phyloP scores from a whole-genome alignment of 208 protist genomes.

The Phytomonas francai region DNA sequence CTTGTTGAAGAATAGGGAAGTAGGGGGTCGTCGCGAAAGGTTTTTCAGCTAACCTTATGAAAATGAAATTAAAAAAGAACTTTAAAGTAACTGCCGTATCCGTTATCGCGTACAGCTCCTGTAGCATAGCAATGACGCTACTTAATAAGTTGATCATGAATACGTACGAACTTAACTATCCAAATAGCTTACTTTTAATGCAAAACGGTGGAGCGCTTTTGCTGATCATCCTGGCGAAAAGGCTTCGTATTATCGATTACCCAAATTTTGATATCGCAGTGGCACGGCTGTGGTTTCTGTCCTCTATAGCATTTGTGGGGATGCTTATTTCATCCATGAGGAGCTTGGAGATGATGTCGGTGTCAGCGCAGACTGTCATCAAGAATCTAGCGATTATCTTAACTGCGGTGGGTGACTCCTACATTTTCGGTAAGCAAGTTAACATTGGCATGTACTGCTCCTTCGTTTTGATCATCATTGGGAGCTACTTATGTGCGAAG shows the following conservation, averaged over 20 bases:
- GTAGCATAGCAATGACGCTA: constrained; percentile 82
- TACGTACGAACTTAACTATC: constrained; percentile 56
- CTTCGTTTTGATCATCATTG: constrained; percentile 54
- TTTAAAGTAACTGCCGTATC: constrained; percentile 16
- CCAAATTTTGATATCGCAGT: constrained; percentile 45
- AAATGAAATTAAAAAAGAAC: too few species aligned
- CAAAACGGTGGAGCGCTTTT: constrained; percentile 61
- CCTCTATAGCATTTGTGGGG: constrained; percentile 67
- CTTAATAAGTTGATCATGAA: constrained; percentile 81
- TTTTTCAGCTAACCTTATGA: too few species aligned
- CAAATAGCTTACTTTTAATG: constrained; percentile 58
- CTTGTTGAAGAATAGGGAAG: too few species aligned
- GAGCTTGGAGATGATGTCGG: constrained; percentile 74
- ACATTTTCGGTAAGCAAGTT: constrained; percentile 51
- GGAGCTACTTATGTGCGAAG: constrained; percentile 44
- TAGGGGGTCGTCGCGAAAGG: too few species aligned
- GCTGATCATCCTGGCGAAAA: constrained; percentile 47
- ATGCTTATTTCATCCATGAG: constrained; percentile 85
- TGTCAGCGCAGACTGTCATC: constrained; percentile 77
- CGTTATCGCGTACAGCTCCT: constrained; percentile 53
- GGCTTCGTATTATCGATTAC: constrained; percentile 32
- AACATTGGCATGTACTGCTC: constrained; percentile 35
- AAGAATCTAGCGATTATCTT: constrained; percentile 79
- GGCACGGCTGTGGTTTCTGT: constrained; percentile 51
- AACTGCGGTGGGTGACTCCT: constrained; percentile 71